Evolutionary conservation across 2,329 filamentous ascomycete species (phyloP), one percentile per base, ranked within the genome.

Genomic region (Aspergillus amoenus): DNA sequence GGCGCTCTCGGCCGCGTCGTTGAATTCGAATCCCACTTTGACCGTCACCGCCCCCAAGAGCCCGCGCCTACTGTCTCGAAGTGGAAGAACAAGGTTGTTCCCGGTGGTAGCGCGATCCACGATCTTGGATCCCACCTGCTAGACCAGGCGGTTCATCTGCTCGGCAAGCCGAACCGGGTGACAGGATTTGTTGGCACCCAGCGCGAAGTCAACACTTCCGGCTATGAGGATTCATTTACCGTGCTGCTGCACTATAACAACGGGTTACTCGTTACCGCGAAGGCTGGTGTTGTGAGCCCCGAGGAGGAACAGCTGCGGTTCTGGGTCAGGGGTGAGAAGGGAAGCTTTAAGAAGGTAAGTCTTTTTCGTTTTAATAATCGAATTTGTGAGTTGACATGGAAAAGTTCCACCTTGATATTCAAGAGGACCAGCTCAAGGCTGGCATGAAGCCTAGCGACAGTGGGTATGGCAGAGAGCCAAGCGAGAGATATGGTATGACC

Each of bases 1-100:
- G 83, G 81, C 39, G 77, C 78, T 0, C 78, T 93, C 4, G 90
- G 90, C 53, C 82, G 89, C n/a, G 76, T 93, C 40, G 82, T 88
- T 53, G 89, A 93, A 75, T 90, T 89, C 68, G 85, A 92, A 73
- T 88, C 88, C 21, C 89, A 93, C 76, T 93, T 93, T 68, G 90
- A 93, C 72, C 85, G 90, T 17, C 87, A 89, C 75, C 83, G 86
- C 17, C 79, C 87, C 13, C 79, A 80, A 30, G 78, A 81, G 40
- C 83, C 85, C 5, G 63, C 73, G 0, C 59, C 70, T 18, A 61
- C 67, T 32, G 67, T 61, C 37, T 67, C 22, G 70, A 78, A 56
- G 80, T 93, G 90, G 90, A 92, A 92, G 79, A 83, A 81, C 40
- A 78, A 88, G 53, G 74, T 79, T 30, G 82, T 88, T 17, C 79